These are phyloP conservation scores for Sugiyamaella pinicola DNA, from an alignment of 1,139 yeast genomes.

Conservation along the genomic window DNA sequence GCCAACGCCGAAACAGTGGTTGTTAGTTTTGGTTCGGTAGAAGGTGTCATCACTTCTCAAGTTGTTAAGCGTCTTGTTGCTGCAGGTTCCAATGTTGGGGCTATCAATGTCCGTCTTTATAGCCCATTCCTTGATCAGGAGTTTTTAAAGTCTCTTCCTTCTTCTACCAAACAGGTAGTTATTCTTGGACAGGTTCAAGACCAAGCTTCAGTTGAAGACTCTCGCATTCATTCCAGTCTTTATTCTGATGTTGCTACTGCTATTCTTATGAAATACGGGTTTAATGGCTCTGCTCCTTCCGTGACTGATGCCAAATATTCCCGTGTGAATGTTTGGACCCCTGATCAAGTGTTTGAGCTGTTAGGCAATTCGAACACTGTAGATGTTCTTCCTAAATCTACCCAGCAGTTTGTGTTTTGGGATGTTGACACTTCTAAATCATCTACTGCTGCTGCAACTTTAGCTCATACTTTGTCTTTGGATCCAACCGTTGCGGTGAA, in stretches of 20 bases:
- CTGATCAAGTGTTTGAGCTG: constrained; percentile 32
- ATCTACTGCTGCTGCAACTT: constrained; percentile 60
- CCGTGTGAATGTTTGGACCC: constrained; percentile 33
- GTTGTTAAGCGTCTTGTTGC: constrained; percentile 40
- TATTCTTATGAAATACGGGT: constrained; percentile 47
- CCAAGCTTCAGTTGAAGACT: constrained; percentile 42
- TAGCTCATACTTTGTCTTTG: constrained; percentile 73
- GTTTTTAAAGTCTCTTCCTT: constrained; percentile 62
- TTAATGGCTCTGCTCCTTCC: constrained; percentile 31
- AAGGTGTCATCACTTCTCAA: constrained; percentile 56
- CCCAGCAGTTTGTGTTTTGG: constrained; percentile 59
- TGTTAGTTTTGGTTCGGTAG: constrained; percentile 76
- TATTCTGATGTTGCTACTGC: constrained; percentile 77
- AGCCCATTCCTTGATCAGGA: constrained; percentile 59
- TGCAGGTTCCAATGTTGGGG: constrained; percentile 54
- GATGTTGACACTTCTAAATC: constrained; percentile 34
- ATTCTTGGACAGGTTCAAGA: constrained; percentile 59
- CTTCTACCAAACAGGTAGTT: constrained; percentile 58
- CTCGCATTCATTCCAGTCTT: constrained; percentile 43
- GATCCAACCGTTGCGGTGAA: constrained; percentile 58
- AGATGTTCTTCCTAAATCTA: constrained; percentile 23
- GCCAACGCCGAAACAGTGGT: constrained; percentile 66
- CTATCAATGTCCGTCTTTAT: constrained; percentile 74
- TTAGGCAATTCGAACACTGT: constrained; percentile 27
- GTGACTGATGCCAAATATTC: constrained; percentile 40